Conservation (phyloP, 768 basidiomycete species). For the Podaxis sp. region DNA sequence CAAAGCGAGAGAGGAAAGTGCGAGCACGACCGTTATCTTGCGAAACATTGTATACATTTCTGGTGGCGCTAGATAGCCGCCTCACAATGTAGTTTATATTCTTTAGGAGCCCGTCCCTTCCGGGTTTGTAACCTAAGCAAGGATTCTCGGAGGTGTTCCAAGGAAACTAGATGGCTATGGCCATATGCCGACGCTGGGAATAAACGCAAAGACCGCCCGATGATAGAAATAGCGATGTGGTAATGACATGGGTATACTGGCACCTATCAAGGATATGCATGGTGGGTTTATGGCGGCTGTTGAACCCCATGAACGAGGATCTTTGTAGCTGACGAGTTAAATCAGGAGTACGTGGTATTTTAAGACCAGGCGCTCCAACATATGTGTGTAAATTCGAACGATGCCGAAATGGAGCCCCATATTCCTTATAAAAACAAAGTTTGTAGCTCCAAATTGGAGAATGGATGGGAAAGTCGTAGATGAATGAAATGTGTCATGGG, state of each 20-base stretch:
- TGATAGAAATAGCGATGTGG: background rate
- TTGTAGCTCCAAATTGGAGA: background rate
- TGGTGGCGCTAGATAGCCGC: background rate
- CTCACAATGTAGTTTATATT: background rate
- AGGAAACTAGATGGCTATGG: background rate
- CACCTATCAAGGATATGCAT: background rate
- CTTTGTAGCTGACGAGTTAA: background rate
- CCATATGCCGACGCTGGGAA: background rate
- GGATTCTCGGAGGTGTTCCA: background rate
- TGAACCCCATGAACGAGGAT: background rate
- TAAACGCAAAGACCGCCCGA: background rate
- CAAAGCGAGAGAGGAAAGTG: background rate
- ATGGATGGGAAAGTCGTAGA: background rate
- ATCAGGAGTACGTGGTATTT: background rate
- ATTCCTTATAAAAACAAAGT: background rate
- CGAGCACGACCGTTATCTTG: background rate
- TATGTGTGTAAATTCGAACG: background rate
- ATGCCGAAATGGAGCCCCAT: background rate
- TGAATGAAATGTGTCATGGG: background rate
- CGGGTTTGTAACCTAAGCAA: background rate
- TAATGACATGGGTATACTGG: slow-evolving; percentile 4
- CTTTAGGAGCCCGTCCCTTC: background rate
- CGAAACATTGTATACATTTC: background rate
- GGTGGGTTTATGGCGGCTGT: slow-evolving; percentile 5
- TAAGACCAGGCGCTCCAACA: background rate